phyloP scores from a whole-genome alignment of 805 yeast species.

The Kuraishia ogatae region DNA sequence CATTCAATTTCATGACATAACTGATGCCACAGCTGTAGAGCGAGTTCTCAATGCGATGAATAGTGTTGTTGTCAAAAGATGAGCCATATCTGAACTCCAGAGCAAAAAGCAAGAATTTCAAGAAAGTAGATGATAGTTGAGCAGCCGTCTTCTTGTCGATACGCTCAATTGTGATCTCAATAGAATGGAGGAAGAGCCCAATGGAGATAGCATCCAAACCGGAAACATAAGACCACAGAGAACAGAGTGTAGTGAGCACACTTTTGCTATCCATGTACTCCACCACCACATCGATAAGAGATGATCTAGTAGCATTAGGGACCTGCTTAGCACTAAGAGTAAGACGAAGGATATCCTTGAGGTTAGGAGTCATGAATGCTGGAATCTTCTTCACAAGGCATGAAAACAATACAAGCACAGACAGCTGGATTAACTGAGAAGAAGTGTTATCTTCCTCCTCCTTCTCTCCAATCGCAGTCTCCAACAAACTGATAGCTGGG shows the following conservation, averaged over 20 bases:
- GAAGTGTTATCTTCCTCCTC: conserved; percentile 21
- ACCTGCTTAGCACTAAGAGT: conserved; percentile 51
- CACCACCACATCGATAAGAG: conserved; percentile 52
- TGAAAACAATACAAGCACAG: conserved; percentile 64
- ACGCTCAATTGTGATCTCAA: conserved; percentile 57
- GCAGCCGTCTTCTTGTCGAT: conserved; percentile 71
- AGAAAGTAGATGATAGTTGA: conserved; percentile 56
- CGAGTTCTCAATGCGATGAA: conserved; percentile 73
- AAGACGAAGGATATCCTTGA: conserved; percentile 51
- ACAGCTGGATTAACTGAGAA: conserved; percentile 47
- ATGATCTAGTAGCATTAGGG: conserved; percentile 49
- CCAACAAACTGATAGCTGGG: conserved; percentile 55
- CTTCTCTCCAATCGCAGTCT: conserved; percentile 15
- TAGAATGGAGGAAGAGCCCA: conserved; percentile 59
- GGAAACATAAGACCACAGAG: conserved; percentile 47
- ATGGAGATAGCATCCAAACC: conserved; percentile 36
- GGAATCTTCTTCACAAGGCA: conserved; percentile 79
- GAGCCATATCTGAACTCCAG: conserved; percentile 62
- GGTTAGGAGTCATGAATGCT: conserved; percentile 65
- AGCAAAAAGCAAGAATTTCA: conserved; percentile 58
- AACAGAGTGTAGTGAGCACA: conserved; percentile 51
- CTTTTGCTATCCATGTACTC: conserved; percentile 60
- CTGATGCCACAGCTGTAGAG: conserved; percentile 65
- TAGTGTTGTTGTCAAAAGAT: conserved; percentile 59
- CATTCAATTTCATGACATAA: conserved; percentile 86